A percentile compares a stretch with the other conserved stretches of the same genome.
Conservation (phyloP, 2,329 filamentous ascomycete species). For the Calonectria pteridis region DNA sequence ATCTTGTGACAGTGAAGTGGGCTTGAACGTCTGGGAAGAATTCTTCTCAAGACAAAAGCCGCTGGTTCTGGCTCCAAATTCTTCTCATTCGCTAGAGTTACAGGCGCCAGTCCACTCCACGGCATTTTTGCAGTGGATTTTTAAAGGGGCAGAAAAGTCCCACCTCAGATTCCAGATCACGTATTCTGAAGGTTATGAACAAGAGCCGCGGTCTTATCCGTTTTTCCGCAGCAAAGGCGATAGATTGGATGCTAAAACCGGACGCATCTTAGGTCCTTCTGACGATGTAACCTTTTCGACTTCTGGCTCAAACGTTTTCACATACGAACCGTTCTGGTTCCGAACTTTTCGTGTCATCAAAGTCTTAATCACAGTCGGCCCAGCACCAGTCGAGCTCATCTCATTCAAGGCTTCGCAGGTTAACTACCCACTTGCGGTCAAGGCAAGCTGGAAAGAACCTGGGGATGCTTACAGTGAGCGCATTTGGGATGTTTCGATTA, state of each 20-base stretch:
- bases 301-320: background rate
- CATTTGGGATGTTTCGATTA: slow-evolving; percentile 41
- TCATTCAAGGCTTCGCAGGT: slow-evolving; percentile 22
- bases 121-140: slow-evolving; percentile 24
- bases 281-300: slow-evolving; percentile 22
- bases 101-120: slow-evolving; percentile 30
- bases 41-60: slow-evolving; percentile 3
- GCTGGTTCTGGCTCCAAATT: slow-evolving; percentile 2
- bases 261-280: slow-evolving; percentile 25
- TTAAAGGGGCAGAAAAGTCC: slow-evolving; percentile 8
- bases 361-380: slow-evolving; percentile 23
- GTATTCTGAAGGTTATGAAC: slow-evolving; percentile 34
- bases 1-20: background rate
- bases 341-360: slow-evolving; percentile 32
- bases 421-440: slow-evolving; percentile 28
- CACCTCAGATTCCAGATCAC: slow-evolving; percentile 21
- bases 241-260: slow-evolving; percentile 21
- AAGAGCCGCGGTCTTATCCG: slow-evolving; percentile 27
- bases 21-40: background rate
- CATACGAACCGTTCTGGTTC: slow-evolving; percentile 37
- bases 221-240: slow-evolving; percentile 32
- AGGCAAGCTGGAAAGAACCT: slow-evolving; percentile 18
- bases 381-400: slow-evolving; percentile 9
- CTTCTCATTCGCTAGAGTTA: slow-evolving; percentile 20
- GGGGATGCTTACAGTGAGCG: slow-evolving; percentile 18